Conservation (phyloP, 495 filamentous ascomycete species). For the Neurospora sp. region DNA sequence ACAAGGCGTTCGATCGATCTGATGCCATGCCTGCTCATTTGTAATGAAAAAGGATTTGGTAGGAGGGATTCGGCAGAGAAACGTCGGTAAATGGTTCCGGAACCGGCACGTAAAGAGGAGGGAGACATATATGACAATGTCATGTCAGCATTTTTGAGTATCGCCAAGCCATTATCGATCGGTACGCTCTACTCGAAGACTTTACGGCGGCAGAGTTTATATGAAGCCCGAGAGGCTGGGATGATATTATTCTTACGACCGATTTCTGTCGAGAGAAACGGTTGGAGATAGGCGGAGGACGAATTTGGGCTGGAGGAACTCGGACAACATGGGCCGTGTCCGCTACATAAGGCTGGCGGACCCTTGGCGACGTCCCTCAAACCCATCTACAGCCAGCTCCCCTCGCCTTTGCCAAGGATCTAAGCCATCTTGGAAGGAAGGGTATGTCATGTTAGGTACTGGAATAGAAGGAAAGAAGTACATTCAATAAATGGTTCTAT, state of each 20-base stretch:
- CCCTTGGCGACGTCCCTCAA: background rate
- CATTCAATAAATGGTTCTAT: background rate
- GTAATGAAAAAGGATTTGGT: constrained; percentile 1
- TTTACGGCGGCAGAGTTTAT: background rate
- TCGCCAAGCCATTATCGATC: background rate
- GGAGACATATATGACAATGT: background rate
- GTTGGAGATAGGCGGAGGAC: background rate
- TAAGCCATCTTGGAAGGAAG: background rate
- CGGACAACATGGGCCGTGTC: no score
- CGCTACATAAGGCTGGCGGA: background rate
- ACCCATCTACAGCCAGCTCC: background rate
- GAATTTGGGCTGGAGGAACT: background rate
- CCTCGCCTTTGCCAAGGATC: background rate
- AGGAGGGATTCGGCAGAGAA: no score
- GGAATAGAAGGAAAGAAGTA: background rate
- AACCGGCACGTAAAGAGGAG: background rate
- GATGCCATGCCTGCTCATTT: constrained; percentile 64
- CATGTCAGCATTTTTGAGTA: background rate
- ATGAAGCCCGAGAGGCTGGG: background rate
- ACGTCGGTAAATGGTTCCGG: background rate
- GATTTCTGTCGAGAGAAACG: background rate
- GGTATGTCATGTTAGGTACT: background rate
- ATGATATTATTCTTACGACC: background rate
- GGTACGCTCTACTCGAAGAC: background rate
- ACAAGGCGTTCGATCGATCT: constrained; percentile 75